Evolutionary conservation across 768 basidiomycete species (phyloP), one percentile per base, ranked within the genome.

Genomic region (Chalciporus chontae): DNA sequence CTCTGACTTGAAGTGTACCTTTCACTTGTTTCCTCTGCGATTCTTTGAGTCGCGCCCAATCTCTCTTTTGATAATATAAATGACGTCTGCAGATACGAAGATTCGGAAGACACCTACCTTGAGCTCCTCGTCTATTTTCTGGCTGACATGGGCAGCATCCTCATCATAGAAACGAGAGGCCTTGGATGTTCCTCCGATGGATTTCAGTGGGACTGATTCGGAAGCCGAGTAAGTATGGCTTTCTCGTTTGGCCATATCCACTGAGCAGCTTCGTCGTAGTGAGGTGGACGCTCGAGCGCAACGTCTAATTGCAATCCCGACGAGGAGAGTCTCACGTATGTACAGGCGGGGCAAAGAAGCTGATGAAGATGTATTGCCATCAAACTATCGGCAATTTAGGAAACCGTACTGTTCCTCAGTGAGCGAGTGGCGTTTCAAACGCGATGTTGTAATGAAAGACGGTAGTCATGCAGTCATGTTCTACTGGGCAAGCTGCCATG

Each of bases 41-140:
- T 40, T 79, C 77, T 61, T 70, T 76, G 56, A 73, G 72, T 45
- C 69, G 71, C 18, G 69, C 62, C 42, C 70, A 70, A 40, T 84
- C 83, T 62, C 71, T 77, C 80, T 83, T 55, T 37, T 44, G 32
- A 49, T 53, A 7, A 6, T n/a, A 19, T 61, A 36, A 59, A 50
- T 18, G 19, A 41, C 8, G 8, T 40, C 34, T 15, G 13, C 34
- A 42, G 24, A 45, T 31, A 1, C 14, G 5, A 0, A 37, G 41
- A 34, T n/a, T 41, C 3, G 51, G 45, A 47, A 54, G 50, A 34
- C 43, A 54, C 59, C 19, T 37, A 80, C 81, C 68, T 69, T 78
- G 60, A 82, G 64, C 23, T 81, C 80, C 43, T 81, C 78, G 61
- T 82, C 80, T 57, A 82, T 82, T 60, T 67, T 63, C 53, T 72